Evolutionary conservation across 202 grass and related monocot species (phyloP), one percentile per base, ranked within the genome.

Genomic region (Bolboschoenoplectus hybrid): DNA sequence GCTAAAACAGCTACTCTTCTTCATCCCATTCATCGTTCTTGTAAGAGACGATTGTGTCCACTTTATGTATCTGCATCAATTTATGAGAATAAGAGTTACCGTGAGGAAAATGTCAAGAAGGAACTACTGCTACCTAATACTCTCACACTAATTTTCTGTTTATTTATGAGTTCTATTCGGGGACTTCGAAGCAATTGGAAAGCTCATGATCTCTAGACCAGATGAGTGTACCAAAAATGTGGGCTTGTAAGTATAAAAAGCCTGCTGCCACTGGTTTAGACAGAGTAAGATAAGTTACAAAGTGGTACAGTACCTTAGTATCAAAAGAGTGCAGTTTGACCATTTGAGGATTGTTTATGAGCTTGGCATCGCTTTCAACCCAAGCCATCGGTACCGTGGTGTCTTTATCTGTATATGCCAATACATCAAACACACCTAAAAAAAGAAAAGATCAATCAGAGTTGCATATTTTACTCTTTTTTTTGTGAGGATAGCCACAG

Each of bases 311-410:
- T 74, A 98, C 96, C 96, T 98, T 98, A 8, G 96, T 98, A 91
- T 98, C 96, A 60, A 98, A 98, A 0, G 96, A 95, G 51, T 98
- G 96, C 6, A 98, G 83, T 74, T 94, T 98, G 36, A 98, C 93
- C 93, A 98, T 98, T 83, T 98, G 96, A 16, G 96, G 96, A 32
- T 98, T 94, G 58, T 85, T 63, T 74, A 98, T 98, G 67, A 98
- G 91, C 81, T 96, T 98, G 64, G 96, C 93, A 85, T 98, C 96
- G n/a, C 96, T 98, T 82, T 98, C 96, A 7, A 98, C 86, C 96
- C 93, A 98, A 86, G 93, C 88, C 71, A 95, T 87, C 6, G 96
- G 96, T 13, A 89, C 90, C 5, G 86, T 83, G 5, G 93, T 90
- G 50, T 98, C 96, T 16, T 75, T 89, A 81, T 98, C 96, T 60